phyloP scores from a whole-genome alignment of 2,329 filamentous ascomycete species.

The Cladophialophora psammophila region DNA sequence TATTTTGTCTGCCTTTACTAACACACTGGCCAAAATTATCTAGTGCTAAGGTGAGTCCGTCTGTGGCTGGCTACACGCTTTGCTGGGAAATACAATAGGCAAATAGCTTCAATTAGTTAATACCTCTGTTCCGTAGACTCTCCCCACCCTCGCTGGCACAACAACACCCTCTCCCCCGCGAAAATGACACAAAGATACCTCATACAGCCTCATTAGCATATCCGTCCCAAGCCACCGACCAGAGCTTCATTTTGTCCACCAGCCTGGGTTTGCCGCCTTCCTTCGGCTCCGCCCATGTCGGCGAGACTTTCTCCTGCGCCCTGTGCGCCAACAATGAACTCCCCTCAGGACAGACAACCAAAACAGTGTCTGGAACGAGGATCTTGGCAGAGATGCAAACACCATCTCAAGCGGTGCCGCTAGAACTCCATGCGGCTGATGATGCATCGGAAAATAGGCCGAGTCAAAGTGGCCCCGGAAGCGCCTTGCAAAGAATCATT shows the following conservation, averaged over 20 bases:
- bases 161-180: slow-evolving; percentile 54
- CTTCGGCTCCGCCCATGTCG: slow-evolving; percentile 94
- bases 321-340: slow-evolving; percentile 94
- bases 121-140: slow-evolving; percentile 61
- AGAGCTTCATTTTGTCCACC: slow-evolving; percentile 59
- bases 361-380: slow-evolving; percentile 74
- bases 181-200: slow-evolving; percentile 57
- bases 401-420: slow-evolving; percentile 73
- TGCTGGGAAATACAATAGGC: not conserved
- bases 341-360: slow-evolving; percentile 47
- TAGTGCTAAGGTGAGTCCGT: slow-evolving; percentile 62
- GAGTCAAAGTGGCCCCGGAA: slow-evolving; percentile 53
- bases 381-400: slow-evolving; percentile 97
- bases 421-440: slow-evolving; percentile 59
- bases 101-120: slow-evolving; percentile 10
- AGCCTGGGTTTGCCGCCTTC: slow-evolving; percentile 83
- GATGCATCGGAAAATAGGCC: slow-evolving; percentile 24
- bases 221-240: slow-evolving; percentile 57
- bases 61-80: not conserved
- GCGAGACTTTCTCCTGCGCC: slow-evolving; percentile 93
- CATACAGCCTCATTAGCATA: slow-evolving; percentile 78
- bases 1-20: slow-evolving; percentile 17
- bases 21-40: slow-evolving; percentile 19
- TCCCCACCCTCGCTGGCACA: slow-evolving; percentile 68
- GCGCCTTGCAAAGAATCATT: slow-evolving; percentile 81